Percentiles rank a stretch among this genome's conserved stretches.
phyloP scores from a whole-genome alignment of 2,329 filamentous ascomycete species.

The Pyrenophora graminea region DNA sequence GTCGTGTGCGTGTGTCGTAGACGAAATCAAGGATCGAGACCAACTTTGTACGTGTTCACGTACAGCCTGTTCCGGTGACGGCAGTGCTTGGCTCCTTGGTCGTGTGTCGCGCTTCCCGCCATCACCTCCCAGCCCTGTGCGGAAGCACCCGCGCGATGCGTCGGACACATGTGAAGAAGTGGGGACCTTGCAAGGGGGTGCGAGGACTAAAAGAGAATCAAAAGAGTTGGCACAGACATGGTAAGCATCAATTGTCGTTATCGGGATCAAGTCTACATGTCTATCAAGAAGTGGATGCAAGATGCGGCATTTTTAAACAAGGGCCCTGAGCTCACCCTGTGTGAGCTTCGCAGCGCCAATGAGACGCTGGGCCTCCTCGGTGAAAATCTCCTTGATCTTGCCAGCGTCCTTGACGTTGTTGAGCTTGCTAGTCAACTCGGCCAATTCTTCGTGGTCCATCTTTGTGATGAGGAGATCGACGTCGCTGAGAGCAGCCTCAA shows the following conservation, averaged over 20 bases:
- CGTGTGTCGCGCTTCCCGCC: constrained; percentile 20
- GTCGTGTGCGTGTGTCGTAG: background rate
- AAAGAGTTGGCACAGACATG: background rate
- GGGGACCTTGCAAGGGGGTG: too few species aligned
- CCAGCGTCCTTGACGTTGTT: constrained; percentile 74
- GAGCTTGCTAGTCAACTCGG: constrained; percentile 78
- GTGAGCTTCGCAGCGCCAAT: constrained; percentile 83
- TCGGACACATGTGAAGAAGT: constrained; percentile 3
- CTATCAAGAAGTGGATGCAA: constrained; percentile 14
- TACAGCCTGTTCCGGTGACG: constrained; percentile 19
- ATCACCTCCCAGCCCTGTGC: constrained; percentile 15
- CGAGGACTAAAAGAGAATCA: background rate
- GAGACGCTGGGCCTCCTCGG: constrained; percentile 75
- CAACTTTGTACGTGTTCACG: constrained; percentile 1
- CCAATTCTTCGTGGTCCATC: constrained; percentile 89
- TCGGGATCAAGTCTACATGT: constrained; percentile 21
- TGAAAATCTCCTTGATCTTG: constrained; percentile 85
- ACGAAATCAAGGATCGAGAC: background rate
- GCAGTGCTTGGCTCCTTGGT: constrained; percentile 33
- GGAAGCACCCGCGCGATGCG: constrained; percentile 5
- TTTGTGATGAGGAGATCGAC: constrained; percentile 86
- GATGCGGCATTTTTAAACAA: constrained; percentile 42
- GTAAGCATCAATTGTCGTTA: constrained; percentile 9
- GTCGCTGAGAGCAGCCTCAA: constrained; percentile 82
- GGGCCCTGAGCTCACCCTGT: constrained; percentile 75